Percentiles rank a stretch among this genome's conserved stretches.
These are phyloP conservation scores for Saturnispora bothae DNA, from an alignment of 805 yeast species.

Conservation along the genomic window DNA sequence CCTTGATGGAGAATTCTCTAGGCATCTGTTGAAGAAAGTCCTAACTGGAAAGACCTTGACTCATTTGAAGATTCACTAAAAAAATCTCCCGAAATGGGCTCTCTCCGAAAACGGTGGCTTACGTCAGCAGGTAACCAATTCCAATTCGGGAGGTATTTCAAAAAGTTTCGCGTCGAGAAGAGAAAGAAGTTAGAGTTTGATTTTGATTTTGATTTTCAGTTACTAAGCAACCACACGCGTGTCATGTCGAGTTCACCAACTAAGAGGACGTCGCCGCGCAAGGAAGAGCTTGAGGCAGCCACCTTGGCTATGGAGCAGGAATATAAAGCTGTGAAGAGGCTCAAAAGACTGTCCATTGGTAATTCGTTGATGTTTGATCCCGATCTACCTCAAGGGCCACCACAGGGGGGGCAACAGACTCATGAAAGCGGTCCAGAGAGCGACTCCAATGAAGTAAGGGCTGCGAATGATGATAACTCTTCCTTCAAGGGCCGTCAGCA, in stretches of 20 bases:
- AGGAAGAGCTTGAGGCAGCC: conserved; percentile 40
- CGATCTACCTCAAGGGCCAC: conserved; percentile 40
- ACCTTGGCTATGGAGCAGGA: conserved; percentile 72
- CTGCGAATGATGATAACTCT: too few species aligned
- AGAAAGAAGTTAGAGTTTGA: too few species aligned
- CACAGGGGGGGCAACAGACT: conserved; percentile 3
- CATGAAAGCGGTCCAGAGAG: background rate
- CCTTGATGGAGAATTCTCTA: conserved; percentile 51
- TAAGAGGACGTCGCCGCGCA: background rate
- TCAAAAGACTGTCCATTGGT: conserved; percentile 67
- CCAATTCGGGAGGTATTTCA: too few species aligned
- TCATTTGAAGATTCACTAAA: background rate
- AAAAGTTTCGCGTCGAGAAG: background rate
- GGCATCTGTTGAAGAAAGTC: conserved; percentile 23
- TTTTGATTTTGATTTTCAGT: too few species aligned
- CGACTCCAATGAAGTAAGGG: too few species aligned
- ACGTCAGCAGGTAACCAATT: too few species aligned
- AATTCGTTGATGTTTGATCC: conserved; percentile 54
- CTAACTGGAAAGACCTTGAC: background rate
- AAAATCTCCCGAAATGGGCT: background rate
- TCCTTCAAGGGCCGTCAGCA: too few species aligned
- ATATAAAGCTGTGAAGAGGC: conserved; percentile 58
- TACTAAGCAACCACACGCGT: too few species aligned
- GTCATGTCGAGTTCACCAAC: background rate
- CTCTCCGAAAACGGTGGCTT: too few species aligned